These are phyloP conservation scores for Seiridium unicorne DNA, from an alignment of 2,329 filamentous ascomycete species.

Conservation along the genomic window DNA sequence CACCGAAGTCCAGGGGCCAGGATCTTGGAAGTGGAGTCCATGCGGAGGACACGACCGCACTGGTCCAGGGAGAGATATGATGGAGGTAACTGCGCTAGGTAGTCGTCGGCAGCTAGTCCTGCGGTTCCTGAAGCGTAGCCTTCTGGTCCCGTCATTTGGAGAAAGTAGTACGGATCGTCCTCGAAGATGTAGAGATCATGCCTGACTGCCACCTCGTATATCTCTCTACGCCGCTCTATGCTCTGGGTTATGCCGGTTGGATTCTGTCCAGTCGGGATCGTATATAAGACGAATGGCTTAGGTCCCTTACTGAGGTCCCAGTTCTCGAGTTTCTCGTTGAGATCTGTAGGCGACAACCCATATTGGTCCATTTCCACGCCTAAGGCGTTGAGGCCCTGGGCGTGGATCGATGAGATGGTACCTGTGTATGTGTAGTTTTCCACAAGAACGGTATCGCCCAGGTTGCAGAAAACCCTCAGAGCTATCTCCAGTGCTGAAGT, in stretches of 20 bases:
- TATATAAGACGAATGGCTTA: slow-evolving; percentile 70
- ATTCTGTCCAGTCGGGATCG: slow-evolving; percentile 72
- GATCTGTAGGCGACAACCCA: slow-evolving; percentile 59
- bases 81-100: slow-evolving; percentile 8
- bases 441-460: slow-evolving; percentile 66
- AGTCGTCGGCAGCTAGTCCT: slow-evolving; percentile 13
- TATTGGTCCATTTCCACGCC: slow-evolving; percentile 65
- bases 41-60: slow-evolving; percentile 27
- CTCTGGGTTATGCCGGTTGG: slow-evolving; percentile 72
- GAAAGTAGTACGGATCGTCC: slow-evolving; percentile 76
- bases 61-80: slow-evolving; percentile 33
- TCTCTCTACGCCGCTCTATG: slow-evolving; percentile 52
- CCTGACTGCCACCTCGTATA: slow-evolving; percentile 68
- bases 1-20: slow-evolving; percentile 26
- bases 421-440: slow-evolving; percentile 52
- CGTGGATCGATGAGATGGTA: slow-evolving; percentile 63
- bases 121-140: background rate
- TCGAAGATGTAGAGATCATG: slow-evolving; percentile 71
- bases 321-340: slow-evolving; percentile 62
- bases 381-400: slow-evolving; percentile 59
- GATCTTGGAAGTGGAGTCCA: slow-evolving; percentile 30
- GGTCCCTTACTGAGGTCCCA: slow-evolving; percentile 61
- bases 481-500: slow-evolving; percentile 68
- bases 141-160: slow-evolving; percentile 51
- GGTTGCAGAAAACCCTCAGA: slow-evolving; percentile 60